Evolutionary conservation across 2,329 filamentous ascomycete species (phyloP).

Genomic region (Beauveria bassiana): DNA sequence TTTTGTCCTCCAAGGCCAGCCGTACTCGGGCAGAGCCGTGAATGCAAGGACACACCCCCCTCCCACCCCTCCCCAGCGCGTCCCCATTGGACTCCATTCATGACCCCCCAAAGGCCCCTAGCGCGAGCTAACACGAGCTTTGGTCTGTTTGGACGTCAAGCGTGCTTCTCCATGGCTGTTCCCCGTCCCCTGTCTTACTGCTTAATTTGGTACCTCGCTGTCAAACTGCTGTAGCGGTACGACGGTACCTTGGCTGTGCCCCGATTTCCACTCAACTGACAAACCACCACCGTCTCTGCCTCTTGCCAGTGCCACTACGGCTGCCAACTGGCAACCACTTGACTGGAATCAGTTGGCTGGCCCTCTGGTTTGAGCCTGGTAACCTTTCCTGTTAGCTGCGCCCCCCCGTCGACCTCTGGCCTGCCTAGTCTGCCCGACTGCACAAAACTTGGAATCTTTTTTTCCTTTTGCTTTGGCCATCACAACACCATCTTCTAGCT

Average conservation of each 20-base stretch:
- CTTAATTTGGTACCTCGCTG: slow-evolving; percentile 3
- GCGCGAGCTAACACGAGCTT: slow-evolving; percentile 8
- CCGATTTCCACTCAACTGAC: neutral
- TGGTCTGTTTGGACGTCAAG: too few relatives aligned
- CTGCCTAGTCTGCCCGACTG: neutral
- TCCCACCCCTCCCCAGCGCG: neutral
- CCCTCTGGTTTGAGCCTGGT: neutral
- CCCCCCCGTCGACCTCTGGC: neutral
- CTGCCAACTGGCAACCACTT: neutral
- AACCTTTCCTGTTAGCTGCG: neutral
- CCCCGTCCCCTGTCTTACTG: neutral
- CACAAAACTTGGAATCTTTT: slow-evolving; percentile 5
- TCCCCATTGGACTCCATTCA: neutral
- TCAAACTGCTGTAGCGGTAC: neutral
- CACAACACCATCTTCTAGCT: neutral
- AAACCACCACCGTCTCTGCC: neutral
- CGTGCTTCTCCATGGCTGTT: neutral
- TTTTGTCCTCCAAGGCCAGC: neutral
- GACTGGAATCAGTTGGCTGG: neutral
- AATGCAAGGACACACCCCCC: neutral
- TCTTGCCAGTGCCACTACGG: neutral
- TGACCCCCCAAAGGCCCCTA: neutral
- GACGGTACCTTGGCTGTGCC: neutral
- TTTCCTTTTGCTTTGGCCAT: slow-evolving; percentile 3
- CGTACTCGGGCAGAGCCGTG: slow-evolving; percentile 5